Evolutionary conservation across 2,329 filamentous ascomycete genomes (phyloP).

Genomic region (Sphaerulina populicola): DNA sequence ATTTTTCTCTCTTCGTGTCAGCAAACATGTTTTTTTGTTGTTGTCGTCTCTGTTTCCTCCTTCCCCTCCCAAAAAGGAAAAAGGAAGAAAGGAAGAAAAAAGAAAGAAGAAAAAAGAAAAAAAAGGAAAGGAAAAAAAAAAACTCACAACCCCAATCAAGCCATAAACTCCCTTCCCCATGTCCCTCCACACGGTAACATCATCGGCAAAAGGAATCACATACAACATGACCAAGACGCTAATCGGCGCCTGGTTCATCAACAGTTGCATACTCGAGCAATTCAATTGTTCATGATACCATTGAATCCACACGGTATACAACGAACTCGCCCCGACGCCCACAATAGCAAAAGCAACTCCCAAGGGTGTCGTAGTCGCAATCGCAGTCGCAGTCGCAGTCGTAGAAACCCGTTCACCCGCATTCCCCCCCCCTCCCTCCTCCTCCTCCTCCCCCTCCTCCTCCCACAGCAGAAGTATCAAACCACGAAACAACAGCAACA

Average conservation of each 20-base stretch:
- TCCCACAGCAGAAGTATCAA: too few species aligned
- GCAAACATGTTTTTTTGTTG: too few species aligned
- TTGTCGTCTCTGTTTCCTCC: too few species aligned
- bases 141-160: constrained; percentile 50
- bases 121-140: too few species aligned
- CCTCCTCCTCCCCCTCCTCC: too few species aligned
- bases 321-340: constrained; percentile 56
- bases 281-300: constrained; percentile 57
- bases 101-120: too few species aligned
- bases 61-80: too few species aligned
- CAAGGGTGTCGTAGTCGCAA: constrained; percentile 47
- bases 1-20: constrained; percentile 8
- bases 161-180: constrained; percentile 35
- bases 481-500: constrained; percentile 60
- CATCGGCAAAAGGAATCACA: constrained; percentile 58
- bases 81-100: too few species aligned
- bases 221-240: constrained; percentile 56
- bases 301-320: constrained; percentile 63
- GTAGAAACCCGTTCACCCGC: too few species aligned
- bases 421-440: too few species aligned
- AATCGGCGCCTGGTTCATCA: constrained; percentile 60
- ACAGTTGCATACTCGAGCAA: constrained; percentile 60
- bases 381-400: too few species aligned
- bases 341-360: constrained; percentile 58
- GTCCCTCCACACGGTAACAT: constrained; percentile 50